Conservation (phyloP, 2,329 filamentous ascomycete species). For the Parascedosporium putredinis region DNA sequence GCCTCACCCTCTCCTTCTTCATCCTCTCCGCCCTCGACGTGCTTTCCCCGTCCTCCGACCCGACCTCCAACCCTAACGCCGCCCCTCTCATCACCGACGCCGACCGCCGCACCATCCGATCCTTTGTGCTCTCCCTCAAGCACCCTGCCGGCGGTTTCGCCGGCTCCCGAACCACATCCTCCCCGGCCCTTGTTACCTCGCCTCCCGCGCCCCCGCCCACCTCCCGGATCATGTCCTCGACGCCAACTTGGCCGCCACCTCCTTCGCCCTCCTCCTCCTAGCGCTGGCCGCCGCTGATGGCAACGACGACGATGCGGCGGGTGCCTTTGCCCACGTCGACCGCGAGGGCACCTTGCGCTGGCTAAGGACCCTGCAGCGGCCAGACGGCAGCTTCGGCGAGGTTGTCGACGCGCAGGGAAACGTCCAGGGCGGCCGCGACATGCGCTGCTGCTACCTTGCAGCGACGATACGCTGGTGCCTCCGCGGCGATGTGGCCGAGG, state of each 20-base stretch:
- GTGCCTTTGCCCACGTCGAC: slow-evolving; percentile 53
- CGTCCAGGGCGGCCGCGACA: slow-evolving; percentile 71
- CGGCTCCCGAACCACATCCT: slow-evolving; percentile 63
- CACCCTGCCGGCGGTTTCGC: slow-evolving; percentile 81
- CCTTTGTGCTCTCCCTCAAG: slow-evolving; percentile 82
- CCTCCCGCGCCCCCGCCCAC: not conserved
- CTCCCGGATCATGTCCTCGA: not conserved
- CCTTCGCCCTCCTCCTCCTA: slow-evolving; percentile 73
- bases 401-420: slow-evolving; percentile 47
- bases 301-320: slow-evolving; percentile 21
- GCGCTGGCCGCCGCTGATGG: slow-evolving; percentile 43
- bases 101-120: slow-evolving; percentile 36
- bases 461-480: slow-evolving; percentile 75
- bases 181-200: slow-evolving; percentile 20
- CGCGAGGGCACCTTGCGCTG: slow-evolving; percentile 59
- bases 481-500: slow-evolving; percentile 44
- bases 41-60: slow-evolving; percentile 49
- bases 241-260: slow-evolving; percentile 76
- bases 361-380: slow-evolving; percentile 65
- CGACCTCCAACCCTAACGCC: slow-evolving; percentile 26
- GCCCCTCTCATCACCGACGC: slow-evolving; percentile 30
- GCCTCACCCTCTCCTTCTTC: slow-evolving; percentile 84
- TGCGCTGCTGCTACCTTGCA: slow-evolving; percentile 80
- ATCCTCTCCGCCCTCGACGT: slow-evolving; percentile 77
- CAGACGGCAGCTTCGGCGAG: slow-evolving; percentile 88